Conservation (phyloP, 2,329 filamentous ascomycete species). For the Moelleriella libera region DNA sequence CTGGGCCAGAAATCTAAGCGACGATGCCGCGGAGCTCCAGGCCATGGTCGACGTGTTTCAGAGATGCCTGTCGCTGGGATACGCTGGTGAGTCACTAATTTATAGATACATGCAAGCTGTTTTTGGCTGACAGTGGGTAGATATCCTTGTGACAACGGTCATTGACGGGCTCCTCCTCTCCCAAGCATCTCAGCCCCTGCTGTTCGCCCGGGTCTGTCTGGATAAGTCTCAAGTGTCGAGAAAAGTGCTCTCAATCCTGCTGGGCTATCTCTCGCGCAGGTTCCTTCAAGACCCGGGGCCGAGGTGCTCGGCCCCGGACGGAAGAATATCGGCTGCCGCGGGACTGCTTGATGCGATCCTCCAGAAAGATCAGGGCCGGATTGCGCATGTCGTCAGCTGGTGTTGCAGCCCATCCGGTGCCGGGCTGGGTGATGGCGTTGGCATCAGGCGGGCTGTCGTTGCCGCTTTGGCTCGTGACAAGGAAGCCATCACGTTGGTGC, state of each 20-base stretch:
- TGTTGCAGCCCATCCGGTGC: slow-evolving; percentile 49
- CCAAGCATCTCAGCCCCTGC: slow-evolving; percentile 6
- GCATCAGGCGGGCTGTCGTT: slow-evolving; percentile 52
- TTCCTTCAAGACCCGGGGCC: slow-evolving; percentile 23
- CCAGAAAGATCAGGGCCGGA: slow-evolving; percentile 30
- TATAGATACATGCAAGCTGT: background rate
- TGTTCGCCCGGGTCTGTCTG: slow-evolving; percentile 17
- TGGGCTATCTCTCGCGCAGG: slow-evolving; percentile 28
- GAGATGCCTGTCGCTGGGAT: slow-evolving; percentile 56
- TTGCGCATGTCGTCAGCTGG: slow-evolving; percentile 47
- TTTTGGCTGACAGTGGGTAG: slow-evolving; percentile 15
- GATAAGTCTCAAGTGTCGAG: slow-evolving; percentile 11
- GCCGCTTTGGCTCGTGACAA: slow-evolving; percentile 39
- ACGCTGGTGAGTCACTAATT: slow-evolving; percentile 40
- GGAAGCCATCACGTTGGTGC: slow-evolving; percentile 35
- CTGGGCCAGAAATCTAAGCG: slow-evolving; percentile 20
- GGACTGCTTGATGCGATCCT: slow-evolving; percentile 38
- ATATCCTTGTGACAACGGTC: slow-evolving; percentile 21
- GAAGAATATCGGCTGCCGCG: slow-evolving; percentile 41
- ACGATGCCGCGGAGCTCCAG: slow-evolving; percentile 21
- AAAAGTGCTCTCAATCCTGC: slow-evolving; percentile 14
- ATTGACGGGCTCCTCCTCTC: slow-evolving; percentile 24
- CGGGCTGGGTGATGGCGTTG: slow-evolving; percentile 47
- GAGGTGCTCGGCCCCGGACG: slow-evolving; percentile 15
- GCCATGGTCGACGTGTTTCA: slow-evolving; percentile 34